Base-by-base conservation (phyloP, 805 yeast genomes). In the Lipomyces mesembrius region DNA sequence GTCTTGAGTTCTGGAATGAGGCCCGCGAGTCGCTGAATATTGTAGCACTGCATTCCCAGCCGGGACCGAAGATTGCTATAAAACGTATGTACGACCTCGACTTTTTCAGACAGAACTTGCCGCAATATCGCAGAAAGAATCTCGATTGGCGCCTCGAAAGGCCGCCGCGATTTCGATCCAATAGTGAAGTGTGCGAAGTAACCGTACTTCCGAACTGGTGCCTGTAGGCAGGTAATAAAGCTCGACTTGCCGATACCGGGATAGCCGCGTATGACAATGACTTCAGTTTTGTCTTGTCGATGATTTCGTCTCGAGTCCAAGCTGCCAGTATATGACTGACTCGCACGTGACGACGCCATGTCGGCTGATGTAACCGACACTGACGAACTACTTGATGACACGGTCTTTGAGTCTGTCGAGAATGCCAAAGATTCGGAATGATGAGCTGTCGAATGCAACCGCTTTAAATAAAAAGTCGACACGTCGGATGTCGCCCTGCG, bases 201-300 rank as follows among this genome's bases (percentile, higher is more conserved):
- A 1, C 71, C 72, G 39, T 67, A 63, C 60, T 57, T 64, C 8
- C 73, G 66, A 17, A 34, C 20, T 7, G 57, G 37, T 14, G 66
- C 55, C 34, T 62, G 66, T 39, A 69, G 27, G 20, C 71, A 53
- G 9, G 58, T 12, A 0, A 70, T 51, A 6, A 71, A 58, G 51
- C 59, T 54, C 2, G 69, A 20, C 49, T 69, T 66, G n/a, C 73
- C 73, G 37, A 71, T 56, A 6, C 73, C 72, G 11, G 70, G 52
- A 37, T 35, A 29, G 2, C 73, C 72, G 6, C 57, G 60, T 20
- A 71, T 51, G 9, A 62, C 27, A 39, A 71, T 56, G 20, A 71
- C 62, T 55, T 70, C 71, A 1, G 69, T 60, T 8, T 22, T 17
- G 27, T 25, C 34, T 0, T 55, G 59, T 9, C 64, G 64, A 14